Evolutionary conservation across 140 eudicot genomes (phyloP).

Genomic region (Erigeron philadelphicus): DNA sequence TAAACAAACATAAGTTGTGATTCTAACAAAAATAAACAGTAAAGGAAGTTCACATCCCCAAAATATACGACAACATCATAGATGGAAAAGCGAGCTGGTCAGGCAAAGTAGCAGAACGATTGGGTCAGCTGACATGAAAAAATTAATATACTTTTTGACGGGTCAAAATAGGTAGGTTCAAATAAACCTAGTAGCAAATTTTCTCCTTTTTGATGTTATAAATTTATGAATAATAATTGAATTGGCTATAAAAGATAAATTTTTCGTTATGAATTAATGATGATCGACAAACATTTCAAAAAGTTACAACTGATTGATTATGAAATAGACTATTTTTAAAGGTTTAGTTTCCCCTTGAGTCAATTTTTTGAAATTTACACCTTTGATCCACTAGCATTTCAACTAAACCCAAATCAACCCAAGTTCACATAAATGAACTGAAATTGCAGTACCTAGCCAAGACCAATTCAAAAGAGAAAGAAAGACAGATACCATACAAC

Average conservation of each 20-base stretch:
- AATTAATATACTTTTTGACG: background rate
- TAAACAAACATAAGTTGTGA: conserved; percentile 32
- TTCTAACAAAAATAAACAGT: background rate
- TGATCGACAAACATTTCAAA: background rate
- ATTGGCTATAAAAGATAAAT: background rate
- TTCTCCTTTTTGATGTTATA: background rate
- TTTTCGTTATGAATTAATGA: background rate
- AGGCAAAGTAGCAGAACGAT: background rate
- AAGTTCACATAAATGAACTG: background rate
- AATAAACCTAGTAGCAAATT: background rate
- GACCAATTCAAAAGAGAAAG: conserved; percentile 18
- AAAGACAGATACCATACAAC: conserved; percentile 63
- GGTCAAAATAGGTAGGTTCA: background rate
- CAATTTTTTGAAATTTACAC: background rate
- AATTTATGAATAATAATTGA: background rate
- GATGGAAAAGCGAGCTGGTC: background rate
- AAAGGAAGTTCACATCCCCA: background rate
- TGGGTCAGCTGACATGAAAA: background rate
- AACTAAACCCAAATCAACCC: background rate
- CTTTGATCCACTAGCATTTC: background rate
- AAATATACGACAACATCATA: background rate
- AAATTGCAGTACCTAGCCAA: background rate
- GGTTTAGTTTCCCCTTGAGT: background rate
- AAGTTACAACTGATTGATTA: background rate
- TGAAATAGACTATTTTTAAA: background rate